Evolutionary conservation across 2,329 filamentous ascomycete species (phyloP).

Genomic region (Pseudocercospora musae): DNA sequence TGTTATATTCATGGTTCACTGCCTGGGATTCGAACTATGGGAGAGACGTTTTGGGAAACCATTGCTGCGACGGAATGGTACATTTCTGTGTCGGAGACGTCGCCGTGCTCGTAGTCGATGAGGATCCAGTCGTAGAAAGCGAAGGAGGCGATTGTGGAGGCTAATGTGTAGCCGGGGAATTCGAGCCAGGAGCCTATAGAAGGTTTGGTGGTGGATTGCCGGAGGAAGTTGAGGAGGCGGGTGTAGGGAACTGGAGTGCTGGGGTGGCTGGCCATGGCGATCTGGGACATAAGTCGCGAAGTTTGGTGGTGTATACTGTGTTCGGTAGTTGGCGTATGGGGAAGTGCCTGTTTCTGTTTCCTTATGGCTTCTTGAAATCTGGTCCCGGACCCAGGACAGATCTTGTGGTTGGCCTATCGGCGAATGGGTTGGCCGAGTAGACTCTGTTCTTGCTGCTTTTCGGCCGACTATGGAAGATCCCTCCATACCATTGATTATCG

Average conservation of each 20-base stretch:
- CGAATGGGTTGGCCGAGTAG: no score
- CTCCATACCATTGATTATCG: no score
- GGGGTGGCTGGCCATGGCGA: background rate
- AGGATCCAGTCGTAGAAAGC: slow-evolving; percentile 22
- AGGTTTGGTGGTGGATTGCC: slow-evolving; percentile 11
- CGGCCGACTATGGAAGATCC: no score
- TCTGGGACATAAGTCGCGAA: no score
- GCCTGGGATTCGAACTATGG: slow-evolving; percentile 49
- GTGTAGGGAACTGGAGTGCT: background rate
- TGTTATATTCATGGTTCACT: slow-evolving; percentile 61
- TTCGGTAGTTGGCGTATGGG: no score
- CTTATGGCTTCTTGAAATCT: no score
- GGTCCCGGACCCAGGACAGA: no score
- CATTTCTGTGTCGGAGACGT: slow-evolving; percentile 54
- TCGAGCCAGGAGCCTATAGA: slow-evolving; percentile 19
- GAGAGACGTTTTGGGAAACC: slow-evolving; percentile 41
- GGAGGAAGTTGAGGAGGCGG: slow-evolving; percentile 12
- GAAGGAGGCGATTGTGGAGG: slow-evolving; percentile 15
- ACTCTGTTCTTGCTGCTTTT: no score
- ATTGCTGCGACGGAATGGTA: slow-evolving; percentile 54
- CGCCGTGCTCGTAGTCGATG: slow-evolving; percentile 56
- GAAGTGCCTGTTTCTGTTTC: no score
- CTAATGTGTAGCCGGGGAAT: slow-evolving; percentile 20
- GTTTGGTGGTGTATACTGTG: no score
- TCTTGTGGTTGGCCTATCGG: no score